Base-by-base conservation (phyloP, 352 stramenopile species). In the Phytophthora chlamydospora region DNA sequence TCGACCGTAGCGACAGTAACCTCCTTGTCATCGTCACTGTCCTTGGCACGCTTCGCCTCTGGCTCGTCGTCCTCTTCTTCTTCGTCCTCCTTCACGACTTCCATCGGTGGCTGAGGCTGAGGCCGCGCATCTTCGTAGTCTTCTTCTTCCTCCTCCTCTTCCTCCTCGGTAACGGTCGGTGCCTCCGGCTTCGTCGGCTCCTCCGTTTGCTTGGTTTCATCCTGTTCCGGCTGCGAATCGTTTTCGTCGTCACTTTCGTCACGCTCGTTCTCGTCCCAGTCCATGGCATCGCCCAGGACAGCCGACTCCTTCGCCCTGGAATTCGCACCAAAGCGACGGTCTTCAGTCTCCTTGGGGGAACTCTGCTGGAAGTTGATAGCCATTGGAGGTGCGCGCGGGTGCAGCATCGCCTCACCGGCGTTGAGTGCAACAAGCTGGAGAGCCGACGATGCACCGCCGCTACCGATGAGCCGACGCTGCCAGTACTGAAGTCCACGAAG, bases 301-400 rank as follows among this genome's bases (percentile, higher is more conserved):
- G 58, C 42, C 6, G 49, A 51, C 33, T 64, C 42, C 24, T 50
- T 54, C 27, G 48, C 12, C 11, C 53, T 64, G 7, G 39, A 46
- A 24, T 29, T 43, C 19, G 1, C 12, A 19, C 38, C 24, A 40
- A 51, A 59, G 43, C 48, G 29, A 5, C 13, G 31, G 10, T 42
- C 57, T 12, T 59, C 59, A 14, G 63, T 57, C 21, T 81, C 61
- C 35, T 68, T 62, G 42, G 33, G 59, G 27, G 43, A 10, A 12
- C 29, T 55, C 10, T 83, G 51, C 32, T 76, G 60, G 17, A 90
- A 73, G 36, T 73, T 78, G 50, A 93, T 76, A 41, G 68, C 64
- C 32, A 95, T 71, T n/a, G 86, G 84, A 11, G 83, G 84, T 0
- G 72, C 84, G 41, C 86, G 83, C 11, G 84, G 86, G 34, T 93